phyloP scores from a whole-genome alignment of 2,329 filamentous ascomycete genomes.

The Xylariomycetidae sp. region DNA sequence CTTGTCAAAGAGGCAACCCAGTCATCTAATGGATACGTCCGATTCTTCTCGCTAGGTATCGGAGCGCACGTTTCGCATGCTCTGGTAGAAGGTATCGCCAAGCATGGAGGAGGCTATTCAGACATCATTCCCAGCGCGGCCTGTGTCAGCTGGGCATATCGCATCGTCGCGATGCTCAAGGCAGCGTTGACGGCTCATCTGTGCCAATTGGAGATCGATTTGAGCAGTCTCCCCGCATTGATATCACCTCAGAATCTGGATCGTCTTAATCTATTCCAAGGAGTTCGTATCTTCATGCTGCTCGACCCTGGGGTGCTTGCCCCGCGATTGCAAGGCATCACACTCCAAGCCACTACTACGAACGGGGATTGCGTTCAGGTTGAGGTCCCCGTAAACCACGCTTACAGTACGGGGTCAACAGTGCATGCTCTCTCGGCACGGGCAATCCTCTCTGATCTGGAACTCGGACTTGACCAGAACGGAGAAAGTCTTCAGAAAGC shows the following conservation, averaged over 20 bases:
- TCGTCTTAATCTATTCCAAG: slow-evolving; percentile 6
- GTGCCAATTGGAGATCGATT: slow-evolving; percentile 2
- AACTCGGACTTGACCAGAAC: background rate
- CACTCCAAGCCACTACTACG: background rate
- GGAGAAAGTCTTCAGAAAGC: slow-evolving; percentile 1
- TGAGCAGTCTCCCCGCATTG: slow-evolving; percentile 2
- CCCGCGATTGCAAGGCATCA: background rate
- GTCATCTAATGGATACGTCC: slow-evolving; percentile 35
- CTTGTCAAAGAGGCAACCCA: slow-evolving; percentile 39
- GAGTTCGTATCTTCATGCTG: slow-evolving; percentile 8
- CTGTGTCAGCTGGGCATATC: slow-evolving; percentile 9
- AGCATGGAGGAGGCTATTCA: slow-evolving; percentile 50
- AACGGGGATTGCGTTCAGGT: background rate
- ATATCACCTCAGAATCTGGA: slow-evolving; percentile 7
- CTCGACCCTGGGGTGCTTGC: slow-evolving; percentile 2
- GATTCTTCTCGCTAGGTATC: slow-evolving; percentile 53
- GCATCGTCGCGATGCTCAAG: slow-evolving; percentile 10
- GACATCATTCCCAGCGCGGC: slow-evolving; percentile 17
- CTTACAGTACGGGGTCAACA: slow-evolving; percentile 1
- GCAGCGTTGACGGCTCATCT: slow-evolving; percentile 10
- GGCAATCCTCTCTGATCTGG: slow-evolving; percentile 8
- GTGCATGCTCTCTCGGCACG: slow-evolving; percentile 7
- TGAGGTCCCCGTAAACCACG: background rate
- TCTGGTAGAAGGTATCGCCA: slow-evolving; percentile 53
- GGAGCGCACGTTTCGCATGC: slow-evolving; percentile 48